Conservation (phyloP, 106 monocot species). For the Triglochin maritima region DNA sequence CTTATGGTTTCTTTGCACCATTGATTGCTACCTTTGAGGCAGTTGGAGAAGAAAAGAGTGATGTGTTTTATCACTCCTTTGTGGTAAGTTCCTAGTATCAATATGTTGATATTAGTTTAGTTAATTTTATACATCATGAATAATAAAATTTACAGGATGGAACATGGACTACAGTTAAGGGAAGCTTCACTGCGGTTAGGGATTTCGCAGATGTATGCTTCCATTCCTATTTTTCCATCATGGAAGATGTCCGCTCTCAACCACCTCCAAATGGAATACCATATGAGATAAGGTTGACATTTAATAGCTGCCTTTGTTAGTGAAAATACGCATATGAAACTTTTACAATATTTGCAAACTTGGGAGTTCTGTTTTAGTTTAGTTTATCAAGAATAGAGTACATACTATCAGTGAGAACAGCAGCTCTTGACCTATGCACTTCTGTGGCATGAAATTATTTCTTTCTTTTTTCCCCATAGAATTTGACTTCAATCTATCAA, state of each 20-base stretch:
- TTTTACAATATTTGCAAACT: neutral
- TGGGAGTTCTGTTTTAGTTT: neutral
- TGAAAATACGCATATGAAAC: no score
- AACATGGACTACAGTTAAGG: slow-evolving; percentile 77
- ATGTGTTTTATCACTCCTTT: slow-evolving; percentile 62
- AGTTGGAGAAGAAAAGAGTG: slow-evolving; percentile 73
- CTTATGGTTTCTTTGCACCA: slow-evolving; percentile 81
- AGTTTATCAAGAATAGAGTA: no score
- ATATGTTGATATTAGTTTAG: neutral
- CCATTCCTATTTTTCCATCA: slow-evolving; percentile 84
- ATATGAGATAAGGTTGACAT: slow-evolving; percentile 69
- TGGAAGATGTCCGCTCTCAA: slow-evolving; percentile 63
- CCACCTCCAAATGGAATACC: slow-evolving; percentile 44
- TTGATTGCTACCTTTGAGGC: slow-evolving; percentile 82
- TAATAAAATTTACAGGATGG: slow-evolving; percentile 48
- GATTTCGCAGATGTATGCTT: slow-evolving; percentile 76
- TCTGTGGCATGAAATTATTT: no score
- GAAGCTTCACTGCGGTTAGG: slow-evolving; percentile 71
- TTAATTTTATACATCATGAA: neutral
- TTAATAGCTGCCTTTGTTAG: neutral
- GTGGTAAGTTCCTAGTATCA: slow-evolving; percentile 23
- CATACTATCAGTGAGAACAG: no score
- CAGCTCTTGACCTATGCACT: no score
- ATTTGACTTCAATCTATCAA: no score
- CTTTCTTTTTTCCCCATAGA: no score